phyloP scores from a whole-genome alignment of 257 asterid genomes.

The Solanum habrochaites region DNA sequence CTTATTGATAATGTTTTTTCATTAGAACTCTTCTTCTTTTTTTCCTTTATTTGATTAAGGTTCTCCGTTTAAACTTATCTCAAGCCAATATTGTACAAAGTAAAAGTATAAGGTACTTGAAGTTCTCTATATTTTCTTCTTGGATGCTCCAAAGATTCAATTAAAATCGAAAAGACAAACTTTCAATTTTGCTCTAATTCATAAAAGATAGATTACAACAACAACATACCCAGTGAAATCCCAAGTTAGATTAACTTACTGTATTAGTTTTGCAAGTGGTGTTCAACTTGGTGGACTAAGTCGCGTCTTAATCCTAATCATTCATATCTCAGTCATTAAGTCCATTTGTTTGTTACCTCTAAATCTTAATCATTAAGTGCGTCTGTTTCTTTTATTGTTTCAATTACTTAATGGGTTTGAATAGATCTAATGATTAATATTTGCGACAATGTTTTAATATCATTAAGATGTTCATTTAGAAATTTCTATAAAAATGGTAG shows the following conservation, averaged over 20 bases:
- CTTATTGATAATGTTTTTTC: neutral
- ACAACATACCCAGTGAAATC: neutral
- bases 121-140: neutral
- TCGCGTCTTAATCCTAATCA: neutral
- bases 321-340: neutral
- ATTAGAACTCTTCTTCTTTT: neutral
- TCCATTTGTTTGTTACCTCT: neutral
- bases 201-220: neutral
- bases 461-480: neutral
- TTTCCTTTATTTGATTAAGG: neutral
- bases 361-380: neutral
- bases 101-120: neutral
- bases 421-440: neutral
- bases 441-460: neutral
- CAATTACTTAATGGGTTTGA: neutral
- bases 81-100: neutral
- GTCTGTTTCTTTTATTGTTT: neutral
- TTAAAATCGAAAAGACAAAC: neutral
- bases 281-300: neutral
- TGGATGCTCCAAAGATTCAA: neutral
- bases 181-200: neutral
- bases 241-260: neutral
- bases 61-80: neutral
- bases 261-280: neutral
- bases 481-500: neutral